Base-by-base conservation (phyloP, 371 early-diverging fungal species). In the Mucor mucedo region DNA sequence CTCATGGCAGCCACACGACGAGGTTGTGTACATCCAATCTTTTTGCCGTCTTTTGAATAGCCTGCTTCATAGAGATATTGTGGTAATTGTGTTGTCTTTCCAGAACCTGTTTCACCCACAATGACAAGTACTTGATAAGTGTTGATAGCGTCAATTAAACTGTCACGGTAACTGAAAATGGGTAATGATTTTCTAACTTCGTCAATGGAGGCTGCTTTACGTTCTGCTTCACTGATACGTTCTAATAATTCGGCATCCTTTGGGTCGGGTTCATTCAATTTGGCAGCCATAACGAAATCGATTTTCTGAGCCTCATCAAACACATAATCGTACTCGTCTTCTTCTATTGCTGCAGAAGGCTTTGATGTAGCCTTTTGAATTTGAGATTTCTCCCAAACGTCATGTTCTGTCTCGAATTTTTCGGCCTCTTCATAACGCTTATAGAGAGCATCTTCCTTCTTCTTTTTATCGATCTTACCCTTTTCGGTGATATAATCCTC, bases 1-100 rank as follows among this genome's bases (percentile, higher is more conserved):
- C 92, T 91, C 95, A 99, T 99, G 13, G 99, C 99, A 0, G 99
- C 99, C 13, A 99, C 98, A 66, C 99, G 91, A 62, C 99, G 91
- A 2, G 99, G 99, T 74, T 99, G 99, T 0, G 99, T 99, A 83
- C 99, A 96, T 6, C 97, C 98, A 70, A 99, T 87, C 72, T 95
- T 95, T 75, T 89, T 92, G 1, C 91, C 91, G 27, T 82, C 84
- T 42, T 92, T 90, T 35, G 94, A 93, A 64, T 93, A 97, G 8
- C 98, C 98, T 11, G 93, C 94, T 70, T 99, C 99, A 66, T 91
- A 89, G 13, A 99, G 78, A 73, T 99, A 99, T 76, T 99, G 99
- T 3, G 99, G 97, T 28, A 99, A 83, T 77, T 99, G 99, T 5
- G 99, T 99, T 0, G 99, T 99, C 73, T 99, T 99, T 8, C 99